Conservation (phyloP, 192 early-diverging fungal species). For the Jimgerdemannia lactiflua region DNA sequence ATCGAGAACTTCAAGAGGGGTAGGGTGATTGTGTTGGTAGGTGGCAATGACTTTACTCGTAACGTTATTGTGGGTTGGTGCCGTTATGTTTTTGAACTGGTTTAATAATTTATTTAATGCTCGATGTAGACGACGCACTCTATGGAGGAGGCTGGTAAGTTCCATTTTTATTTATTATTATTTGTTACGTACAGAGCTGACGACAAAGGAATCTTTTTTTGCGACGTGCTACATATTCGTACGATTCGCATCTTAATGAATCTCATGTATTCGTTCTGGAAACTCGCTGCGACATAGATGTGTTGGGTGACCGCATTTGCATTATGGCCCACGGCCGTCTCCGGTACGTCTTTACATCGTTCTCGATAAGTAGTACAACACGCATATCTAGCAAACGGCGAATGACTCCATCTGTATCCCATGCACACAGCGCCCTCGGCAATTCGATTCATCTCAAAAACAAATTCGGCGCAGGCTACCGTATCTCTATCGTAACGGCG, state of each 20-base stretch:
- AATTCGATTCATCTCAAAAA: constrained; percentile 63
- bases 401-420: too few species aligned
- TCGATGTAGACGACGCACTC: constrained; percentile 65
- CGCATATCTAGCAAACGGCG: too few species aligned
- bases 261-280: too few species aligned
- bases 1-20: too few species aligned
- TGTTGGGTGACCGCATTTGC: constrained; percentile 58
- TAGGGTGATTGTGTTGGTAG: too few species aligned
- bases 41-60: too few species aligned
- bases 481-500: constrained; percentile 59
- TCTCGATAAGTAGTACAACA: too few species aligned
- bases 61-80: constrained; percentile 30
- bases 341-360: neutral
- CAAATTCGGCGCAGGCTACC: constrained; percentile 74
- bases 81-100: neutral
- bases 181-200: too few species aligned
- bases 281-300: constrained; percentile 3
- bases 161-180: constrained; percentile 20
- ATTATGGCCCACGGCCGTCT: constrained; percentile 66
- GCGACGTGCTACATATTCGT: too few species aligned
- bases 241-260: too few species aligned
- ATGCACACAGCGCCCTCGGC: constrained; percentile 44
- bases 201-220: too few species aligned
- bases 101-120: too few species aligned
- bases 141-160: constrained; percentile 65